Evolutionary conservation across 1,284 basidiomycete genomes (phyloP), one percentile per base, ranked within the genome.

Genomic region (Pseudozyma sp.): DNA sequence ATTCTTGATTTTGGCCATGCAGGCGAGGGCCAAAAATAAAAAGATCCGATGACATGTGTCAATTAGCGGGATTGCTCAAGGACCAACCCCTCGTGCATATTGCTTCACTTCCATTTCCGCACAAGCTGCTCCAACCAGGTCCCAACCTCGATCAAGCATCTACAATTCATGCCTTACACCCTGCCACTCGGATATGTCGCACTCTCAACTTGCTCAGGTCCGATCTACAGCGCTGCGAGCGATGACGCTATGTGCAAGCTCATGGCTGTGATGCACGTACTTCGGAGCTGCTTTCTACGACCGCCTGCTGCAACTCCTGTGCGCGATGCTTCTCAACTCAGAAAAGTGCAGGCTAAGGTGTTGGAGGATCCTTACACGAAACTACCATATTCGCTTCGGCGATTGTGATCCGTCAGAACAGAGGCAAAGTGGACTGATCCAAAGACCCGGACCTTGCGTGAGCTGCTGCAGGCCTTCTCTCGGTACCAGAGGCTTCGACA

Each of bases 41-140:
- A 24, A 24, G 24, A 24, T 24, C 24, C 24, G 24, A 24, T 68
- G 66, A 68, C 66, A 68, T 68, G 66, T 68, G 66, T 68, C 66
- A 59, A 68, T 51, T 59, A 68, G 54, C 66, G 66, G 66, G 55
- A 8, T 24, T 24, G 24, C 24, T 24, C 24, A 24, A 24, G 24
- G 24, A 24, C 24, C 24, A 24, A 24, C 24, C 45, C 34, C n/a
- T 30, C 13, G 43, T 24, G 34, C 17, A 40, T 43, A 17, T n/a
- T 29, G 13, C 24, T 10, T n/a, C 24, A 31, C 24, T 39, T 19
- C 16, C 35, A 17, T 16, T 16, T 37, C 30, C 10, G n/a, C 24
- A 34, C 8, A 3, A 49, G 58, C 46, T 24, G 24, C 24, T 24
- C 24, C 24, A 24, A 34, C 31, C 30, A 46, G 34, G 35, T 54